phyloP scores from a whole-genome alignment of 1,284 basidiomycete genomes.

The Amanita bisporigera region DNA sequence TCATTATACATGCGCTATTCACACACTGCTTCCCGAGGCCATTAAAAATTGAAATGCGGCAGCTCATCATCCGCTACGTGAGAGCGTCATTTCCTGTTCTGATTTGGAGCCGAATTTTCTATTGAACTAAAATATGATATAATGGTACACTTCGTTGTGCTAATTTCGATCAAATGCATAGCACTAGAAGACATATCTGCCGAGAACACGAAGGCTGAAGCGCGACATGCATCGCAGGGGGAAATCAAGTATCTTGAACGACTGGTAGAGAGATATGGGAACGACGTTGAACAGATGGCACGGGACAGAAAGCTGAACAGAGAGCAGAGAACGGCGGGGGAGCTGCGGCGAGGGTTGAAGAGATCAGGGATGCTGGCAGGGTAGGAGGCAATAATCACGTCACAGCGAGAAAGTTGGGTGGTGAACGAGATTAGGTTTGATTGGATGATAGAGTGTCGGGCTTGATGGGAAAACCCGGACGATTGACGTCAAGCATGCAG shows the following conservation, averaged over 20 bases:
- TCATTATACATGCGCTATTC: no score
- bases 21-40: no score
- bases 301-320: constrained; percentile 81
- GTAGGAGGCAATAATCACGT: constrained; percentile 7
- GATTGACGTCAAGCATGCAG: constrained; percentile 25
- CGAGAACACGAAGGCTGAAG: constrained; percentile 38
- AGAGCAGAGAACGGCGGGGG: constrained; percentile 87
- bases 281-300: constrained; percentile 80
- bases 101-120: background rate
- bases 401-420: constrained; percentile 34
- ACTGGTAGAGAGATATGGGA: constrained; percentile 75
- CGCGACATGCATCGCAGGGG: constrained; percentile 71
- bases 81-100: constrained; percentile 7
- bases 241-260: constrained; percentile 73
- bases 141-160: background rate
- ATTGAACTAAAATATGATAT: constrained; percentile 1
- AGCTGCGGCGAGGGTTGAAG: constrained; percentile 68
- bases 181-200: constrained; percentile 47
- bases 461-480: constrained; percentile 10
- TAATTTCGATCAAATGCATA: constrained; percentile 19
- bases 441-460: constrained; percentile 6
- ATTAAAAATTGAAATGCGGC: no score
- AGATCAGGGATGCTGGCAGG: constrained; percentile 51
- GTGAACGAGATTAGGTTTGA: constrained; percentile 45
- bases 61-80: background rate